Base-by-base conservation (phyloP, 2,329 filamentous ascomycete genomes). In the Whalleya microplaca region DNA sequence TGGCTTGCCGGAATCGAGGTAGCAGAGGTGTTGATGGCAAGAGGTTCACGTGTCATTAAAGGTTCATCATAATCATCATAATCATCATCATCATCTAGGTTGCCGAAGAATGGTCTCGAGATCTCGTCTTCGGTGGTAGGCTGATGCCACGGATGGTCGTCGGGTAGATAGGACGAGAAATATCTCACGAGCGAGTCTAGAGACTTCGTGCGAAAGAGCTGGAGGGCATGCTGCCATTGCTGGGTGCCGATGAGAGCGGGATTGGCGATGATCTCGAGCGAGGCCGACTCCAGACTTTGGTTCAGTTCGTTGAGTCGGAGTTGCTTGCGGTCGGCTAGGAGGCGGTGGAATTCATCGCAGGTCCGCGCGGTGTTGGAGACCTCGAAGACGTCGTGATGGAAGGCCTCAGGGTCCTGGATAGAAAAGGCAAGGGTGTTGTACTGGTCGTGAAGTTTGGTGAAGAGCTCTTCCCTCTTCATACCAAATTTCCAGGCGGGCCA, bases 401-500 rank as follows among this genome's bases (percentile, higher is more conserved):
- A 86, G 50, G 83, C 83, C 59, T 84, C 80, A 62, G 81, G 80
- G 71, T 86, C 83, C 66, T 84, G 83, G 27, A 86, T 79, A 45
- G 78, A 74, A 49, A 80, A 80, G 48, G 79, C 73, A 51, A 85
- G 73, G 46, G 83, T 85, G 72, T 86, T 86, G 73, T 84, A 86
- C 68, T 81, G 79, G 62, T 84, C 80, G 65, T 85, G 81, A 12
- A 86, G 78, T 50, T 78, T 82, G 51, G 79, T 81, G 68, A 80
- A 80, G 71, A 85, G 80, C 66, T 84, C 83, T 54, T 80, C 78
- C 68, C 78, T 78, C 76, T 82, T 84, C 78, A 85, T 79, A 67
- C 82, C 83, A 75, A 85, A 86, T 71, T 85, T 85, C 83, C 83
- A 86, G 65, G 80, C 78, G 43, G 83, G 83, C 83, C 83, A 86